Percentiles rank a stretch among this genome's conserved stretches.
phyloP scores from a whole-genome alignment of 2,329 filamentous ascomycete species.

The Ampelomyces quisqualis region DNA sequence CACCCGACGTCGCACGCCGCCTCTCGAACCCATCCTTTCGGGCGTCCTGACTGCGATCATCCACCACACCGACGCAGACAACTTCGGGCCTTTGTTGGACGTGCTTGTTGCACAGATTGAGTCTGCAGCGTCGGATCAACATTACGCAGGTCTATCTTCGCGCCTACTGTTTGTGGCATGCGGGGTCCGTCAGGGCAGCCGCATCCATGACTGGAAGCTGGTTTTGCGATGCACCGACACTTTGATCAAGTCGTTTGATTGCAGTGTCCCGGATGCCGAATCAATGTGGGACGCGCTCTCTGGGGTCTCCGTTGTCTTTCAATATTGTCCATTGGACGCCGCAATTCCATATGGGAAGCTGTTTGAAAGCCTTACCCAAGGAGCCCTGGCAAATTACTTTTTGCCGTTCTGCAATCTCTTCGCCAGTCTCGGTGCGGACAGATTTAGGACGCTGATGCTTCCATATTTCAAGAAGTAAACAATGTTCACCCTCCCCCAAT shows the following conservation, averaged over 20 bases:
- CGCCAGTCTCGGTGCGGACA: slow-evolving; percentile 68
- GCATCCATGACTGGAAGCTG: slow-evolving; percentile 70
- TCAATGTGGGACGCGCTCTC: slow-evolving; percentile 45
- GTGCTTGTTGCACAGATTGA: slow-evolving; percentile 51
- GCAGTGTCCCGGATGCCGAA: slow-evolving; percentile 24
- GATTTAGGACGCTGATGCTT: slow-evolving; percentile 77
- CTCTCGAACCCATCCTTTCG: slow-evolving; percentile 62
- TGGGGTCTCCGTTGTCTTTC: slow-evolving; percentile 64
- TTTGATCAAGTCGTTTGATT: slow-evolving; percentile 38
- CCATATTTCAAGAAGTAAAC: slow-evolving; percentile 74
- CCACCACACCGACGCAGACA: slow-evolving; percentile 75
- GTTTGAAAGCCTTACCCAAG: slow-evolving; percentile 65
- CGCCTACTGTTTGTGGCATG: slow-evolving; percentile 66
- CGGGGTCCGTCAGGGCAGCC: slow-evolving; percentile 78
- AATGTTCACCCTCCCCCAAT: slow-evolving; percentile 1
- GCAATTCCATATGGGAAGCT: slow-evolving; percentile 69
- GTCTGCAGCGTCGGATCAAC: slow-evolving; percentile 48
- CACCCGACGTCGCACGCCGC: slow-evolving; percentile 49
- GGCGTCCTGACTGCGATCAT: slow-evolving; percentile 79
- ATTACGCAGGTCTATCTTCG: slow-evolving; percentile 28
- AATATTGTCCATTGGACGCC: slow-evolving; percentile 75
- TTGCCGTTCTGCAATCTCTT: slow-evolving; percentile 83
- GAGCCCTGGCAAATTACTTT: slow-evolving; percentile 70
- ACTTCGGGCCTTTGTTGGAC: slow-evolving; percentile 68
- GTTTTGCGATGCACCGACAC: slow-evolving; percentile 53